Percentiles rank a stretch among this genome's conserved stretches.
Conservation (phyloP, 1,284 basidiomycete species). For the Microbotryomycetes sp. region DNA sequence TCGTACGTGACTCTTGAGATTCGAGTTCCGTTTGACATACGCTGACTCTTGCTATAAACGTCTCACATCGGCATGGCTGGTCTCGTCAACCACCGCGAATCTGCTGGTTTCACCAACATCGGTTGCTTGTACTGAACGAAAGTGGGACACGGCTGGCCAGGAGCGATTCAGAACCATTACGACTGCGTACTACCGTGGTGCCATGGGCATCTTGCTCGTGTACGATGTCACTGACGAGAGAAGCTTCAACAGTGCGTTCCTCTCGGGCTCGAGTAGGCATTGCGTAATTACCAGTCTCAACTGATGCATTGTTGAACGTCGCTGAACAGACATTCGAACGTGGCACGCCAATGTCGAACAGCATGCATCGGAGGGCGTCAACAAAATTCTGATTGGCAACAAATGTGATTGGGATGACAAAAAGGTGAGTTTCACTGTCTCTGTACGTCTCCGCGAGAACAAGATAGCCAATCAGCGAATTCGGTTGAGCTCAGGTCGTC, state of each 20-base stretch:
- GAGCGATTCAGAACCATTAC: slow-evolving; percentile 99
- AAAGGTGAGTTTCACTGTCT: slow-evolving; percentile 46
- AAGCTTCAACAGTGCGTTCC: slow-evolving; percentile 83
- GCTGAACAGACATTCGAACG: slow-evolving; percentile 79
- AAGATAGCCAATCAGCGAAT: not conserved
- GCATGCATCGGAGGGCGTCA: slow-evolving; percentile 96
- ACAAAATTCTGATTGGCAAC: slow-evolving; percentile 98
- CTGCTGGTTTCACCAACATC: too few relatives aligned
- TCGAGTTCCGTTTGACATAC: too few relatives aligned
- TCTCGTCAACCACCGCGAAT: too few relatives aligned
- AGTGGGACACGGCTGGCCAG: slow-evolving; percentile 99
- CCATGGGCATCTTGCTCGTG: slow-evolving; percentile 97
- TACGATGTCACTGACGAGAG: slow-evolving; percentile 98
- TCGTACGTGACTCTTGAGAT: slow-evolving; percentile 59
- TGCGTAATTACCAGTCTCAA: too few relatives aligned
- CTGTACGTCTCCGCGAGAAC: not conserved
- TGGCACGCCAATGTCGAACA: slow-evolving; percentile 99
- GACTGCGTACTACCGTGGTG: slow-evolving; percentile 99
- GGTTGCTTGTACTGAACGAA: too few relatives aligned
- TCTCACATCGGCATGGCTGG: too few relatives aligned
- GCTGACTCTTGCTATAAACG: too few relatives aligned
- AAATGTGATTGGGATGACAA: slow-evolving; percentile 99
- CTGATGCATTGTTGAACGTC: too few relatives aligned
- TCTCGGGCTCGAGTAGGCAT: not conserved
- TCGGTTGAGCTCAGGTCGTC: too few relatives aligned